Conservation (phyloP, 2,329 filamentous ascomycete species). For the Hymenoscyphus albidus region DNA sequence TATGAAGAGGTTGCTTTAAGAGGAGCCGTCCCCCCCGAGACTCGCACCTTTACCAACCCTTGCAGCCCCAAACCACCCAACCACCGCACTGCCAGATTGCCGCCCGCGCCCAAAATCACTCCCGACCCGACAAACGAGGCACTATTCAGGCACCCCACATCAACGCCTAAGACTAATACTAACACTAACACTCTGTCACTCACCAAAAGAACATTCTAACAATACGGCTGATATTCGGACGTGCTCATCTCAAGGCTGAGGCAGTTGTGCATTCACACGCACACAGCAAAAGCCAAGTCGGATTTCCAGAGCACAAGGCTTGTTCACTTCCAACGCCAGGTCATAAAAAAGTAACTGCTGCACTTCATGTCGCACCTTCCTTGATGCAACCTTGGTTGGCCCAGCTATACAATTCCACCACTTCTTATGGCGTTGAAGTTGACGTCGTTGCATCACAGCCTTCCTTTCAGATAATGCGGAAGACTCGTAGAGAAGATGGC, state of each 20-base stretch:
- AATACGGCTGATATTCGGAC: too few species aligned
- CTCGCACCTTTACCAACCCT: not conserved
- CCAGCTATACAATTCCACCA: not conserved
- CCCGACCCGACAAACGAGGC: not conserved
- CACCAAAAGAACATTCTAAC: not conserved
- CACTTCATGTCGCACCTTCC: conserved; percentile 7
- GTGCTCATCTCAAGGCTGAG: not conserved
- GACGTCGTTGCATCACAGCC: conserved; percentile 15
- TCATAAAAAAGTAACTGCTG: not conserved
- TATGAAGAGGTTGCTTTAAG: conserved; percentile 3
- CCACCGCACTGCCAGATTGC: not conserved
- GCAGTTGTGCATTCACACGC: not conserved
- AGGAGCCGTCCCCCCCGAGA: conserved; percentile 1
- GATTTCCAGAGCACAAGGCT: not conserved
- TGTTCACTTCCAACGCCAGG: not conserved
- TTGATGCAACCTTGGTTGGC: not conserved
- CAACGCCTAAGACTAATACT: not conserved
- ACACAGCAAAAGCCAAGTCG: not conserved
- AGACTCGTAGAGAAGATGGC: conserved; percentile 32
- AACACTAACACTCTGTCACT: not conserved
- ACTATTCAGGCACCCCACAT: not conserved
- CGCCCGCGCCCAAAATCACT: not conserved
- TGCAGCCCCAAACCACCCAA: not conserved
- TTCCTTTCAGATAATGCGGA: conserved; percentile 24
- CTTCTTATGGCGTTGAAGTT: conserved; percentile 3